Evolutionary conservation across 2,329 filamentous ascomycete genomes (phyloP), one percentile per base, ranked within the genome.

Genomic region (Scytalidium sp.): DNA sequence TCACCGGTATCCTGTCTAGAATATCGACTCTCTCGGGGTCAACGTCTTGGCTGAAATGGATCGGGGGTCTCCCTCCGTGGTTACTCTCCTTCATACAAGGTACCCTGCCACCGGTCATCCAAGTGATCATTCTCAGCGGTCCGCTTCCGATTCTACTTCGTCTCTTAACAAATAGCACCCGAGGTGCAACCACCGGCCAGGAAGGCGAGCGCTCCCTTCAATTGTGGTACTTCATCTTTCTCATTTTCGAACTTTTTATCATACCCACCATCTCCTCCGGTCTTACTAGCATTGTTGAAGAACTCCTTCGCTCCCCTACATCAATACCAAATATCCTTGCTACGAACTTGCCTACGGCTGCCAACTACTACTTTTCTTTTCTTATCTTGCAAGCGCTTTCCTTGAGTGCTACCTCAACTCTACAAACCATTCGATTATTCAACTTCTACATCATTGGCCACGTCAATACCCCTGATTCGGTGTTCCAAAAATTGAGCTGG

Each of bases 321-420:
- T 59, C 59, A 1, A 55, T 57, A 19, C 53, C 59, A 3, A 20
- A 54, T 13, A 53, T 61, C 20, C 51, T 61, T 42, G 59, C 56
- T 21, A 54, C 54, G 19, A 60, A 60, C 46, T 27, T 61, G n/a
- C 58, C 56, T 10, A 61, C 58, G 32, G 52, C 58, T 22, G 48
- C 55, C n/a, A 56, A 60, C 51, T 61, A 61, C 51, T 61, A 58
- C 47, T 60, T 59, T 47, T 61, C 58, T 19, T 61, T 59, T 49
- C 47, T 61, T 43, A 41, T 61, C 40, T 42, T 61, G 29, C 58
- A 61, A 47, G 50, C 53, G 39, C 46, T 49, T 11, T 49, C 40
- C 20, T 19, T 44, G 23, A 53, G 45, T 42, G 25, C 46, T 23
- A 44, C 50, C 23, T 25, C 45, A 41, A 47, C 55, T 27, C 47